These are phyloP conservation scores for Zymoseptoria ardabiliae DNA, from an alignment of 2,329 filamentous ascomycete genomes.

Conservation along the genomic window DNA sequence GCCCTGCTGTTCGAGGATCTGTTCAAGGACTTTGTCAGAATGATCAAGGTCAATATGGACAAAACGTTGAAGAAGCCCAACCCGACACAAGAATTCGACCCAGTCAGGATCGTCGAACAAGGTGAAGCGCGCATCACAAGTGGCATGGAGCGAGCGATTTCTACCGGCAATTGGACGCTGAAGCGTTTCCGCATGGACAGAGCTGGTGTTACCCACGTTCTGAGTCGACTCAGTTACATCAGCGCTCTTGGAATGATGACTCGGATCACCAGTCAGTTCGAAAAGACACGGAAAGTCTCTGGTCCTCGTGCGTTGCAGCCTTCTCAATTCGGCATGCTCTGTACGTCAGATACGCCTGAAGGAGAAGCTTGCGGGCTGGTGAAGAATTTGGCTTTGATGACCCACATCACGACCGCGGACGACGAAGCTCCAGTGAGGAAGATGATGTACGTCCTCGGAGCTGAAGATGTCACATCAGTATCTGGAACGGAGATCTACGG, in stretches of 20 bases:
- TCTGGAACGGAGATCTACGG: constrained; percentile 81
- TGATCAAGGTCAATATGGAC: constrained; percentile 89
- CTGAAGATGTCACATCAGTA: constrained; percentile 71
- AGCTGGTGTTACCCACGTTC: constrained; percentile 90
- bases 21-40: constrained; percentile 88
- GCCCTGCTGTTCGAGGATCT: constrained; percentile 93
- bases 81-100: constrained; percentile 80
- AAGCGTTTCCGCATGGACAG: constrained; percentile 99
- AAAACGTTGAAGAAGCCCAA: constrained; percentile 93
- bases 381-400: constrained; percentile 98
- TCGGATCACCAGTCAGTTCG: constrained; percentile 94
- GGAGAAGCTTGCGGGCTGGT: constrained; percentile 96
- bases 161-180: constrained; percentile 94
- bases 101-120: constrained; percentile 72
- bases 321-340: constrained; percentile 97
- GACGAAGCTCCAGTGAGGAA: constrained; percentile 85
- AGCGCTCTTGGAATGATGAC: constrained; percentile 99
- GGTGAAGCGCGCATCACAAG: constrained; percentile 82
- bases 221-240: constrained; percentile 94
- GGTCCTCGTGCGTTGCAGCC: constrained; percentile 93
- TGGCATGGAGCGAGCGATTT: constrained; percentile 92
- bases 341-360: constrained; percentile 94
- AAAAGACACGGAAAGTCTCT: constrained; percentile 94
- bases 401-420: constrained; percentile 94
- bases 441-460: constrained; percentile 78